Base-by-base conservation (phyloP, 768 basidiomycete species). In the Serendipita sp. region DNA sequence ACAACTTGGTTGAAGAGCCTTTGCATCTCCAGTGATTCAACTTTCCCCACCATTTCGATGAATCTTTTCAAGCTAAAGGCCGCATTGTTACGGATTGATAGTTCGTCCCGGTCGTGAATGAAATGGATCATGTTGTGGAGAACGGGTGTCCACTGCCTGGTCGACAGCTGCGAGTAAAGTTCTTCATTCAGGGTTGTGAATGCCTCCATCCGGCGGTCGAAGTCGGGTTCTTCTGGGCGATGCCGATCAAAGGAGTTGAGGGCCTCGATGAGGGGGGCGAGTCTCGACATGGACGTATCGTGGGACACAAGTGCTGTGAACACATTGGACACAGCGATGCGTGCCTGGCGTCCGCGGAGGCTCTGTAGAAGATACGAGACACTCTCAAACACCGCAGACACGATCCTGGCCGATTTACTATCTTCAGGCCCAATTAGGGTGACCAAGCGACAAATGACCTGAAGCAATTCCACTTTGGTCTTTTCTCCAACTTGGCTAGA, bases 161-260 rank as follows among this genome's bases (percentile, higher is more conserved):
- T 71, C 1, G 75, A 72, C 0, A 81, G 77, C 2, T 92, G 71
- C 0, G 76, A 73, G 71, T 86, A 81, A 16, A 79, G 64, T 0
- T 72, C 75, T 67, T 93, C 91, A 72, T 92, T 95, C 58, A 98
- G 75, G 11, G 71, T 72, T 0, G 81, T 77, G 74, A 91, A 96
- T 0, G 90, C 92, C 1, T 74, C 72, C 2, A 98, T 76, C 1
- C 96, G 86, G 34, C 83, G 80, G 65, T 94, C 89, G 68, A 96
- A 97, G 73, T 98, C 91, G 2, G 93, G 89, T 71, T 98, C 93
- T 65, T 95, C 91, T 38, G 92, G 73, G 4, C 92, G 81, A 69
- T 84, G 87, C 0, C 73, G 73, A 0, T 93, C 95, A 71, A 86
- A 99, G 0, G 95, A 85, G 70, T 98, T 98, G 67, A 98, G 78